Conservation (phyloP, 176 grass and related monocot species). For the Miscanthus lutarioriparius region DNA sequence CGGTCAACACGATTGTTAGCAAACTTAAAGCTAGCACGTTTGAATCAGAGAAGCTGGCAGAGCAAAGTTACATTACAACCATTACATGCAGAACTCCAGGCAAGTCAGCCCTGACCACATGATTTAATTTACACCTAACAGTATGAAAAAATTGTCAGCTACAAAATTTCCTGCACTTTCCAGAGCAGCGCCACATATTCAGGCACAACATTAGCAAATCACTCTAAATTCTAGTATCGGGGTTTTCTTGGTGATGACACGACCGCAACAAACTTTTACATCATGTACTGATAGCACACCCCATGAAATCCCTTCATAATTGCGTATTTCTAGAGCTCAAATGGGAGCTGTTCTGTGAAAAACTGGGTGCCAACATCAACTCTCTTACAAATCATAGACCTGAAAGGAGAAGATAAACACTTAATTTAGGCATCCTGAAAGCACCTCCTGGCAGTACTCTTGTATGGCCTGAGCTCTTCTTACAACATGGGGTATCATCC, state of each 20-base stretch:
- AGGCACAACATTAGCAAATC: slow-evolving; percentile 15
- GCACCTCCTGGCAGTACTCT: slow-evolving; percentile 34
- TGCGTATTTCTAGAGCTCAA: slow-evolving; percentile 44
- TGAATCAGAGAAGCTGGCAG: slow-evolving; percentile 31
- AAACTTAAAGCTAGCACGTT: neutral
- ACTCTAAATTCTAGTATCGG: slow-evolving; percentile 14
- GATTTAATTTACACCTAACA: neutral
- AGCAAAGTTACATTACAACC: slow-evolving; percentile 28
- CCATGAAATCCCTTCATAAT: slow-evolving; percentile 17
- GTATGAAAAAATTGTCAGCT: neutral
- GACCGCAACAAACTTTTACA: slow-evolving; percentile 42
- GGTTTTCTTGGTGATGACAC: slow-evolving; percentile 6
- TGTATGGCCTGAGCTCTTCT: slow-evolving; percentile 26
- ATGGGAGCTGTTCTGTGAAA: slow-evolving; percentile 41
- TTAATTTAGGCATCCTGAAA: slow-evolving; percentile 38
- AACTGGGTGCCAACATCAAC: slow-evolving; percentile 19
- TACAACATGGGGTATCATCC: slow-evolving; percentile 23
- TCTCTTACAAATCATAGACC: slow-evolving; percentile 49
- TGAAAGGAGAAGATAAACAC: slow-evolving; percentile 31
- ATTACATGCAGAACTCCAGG: slow-evolving; percentile 10
- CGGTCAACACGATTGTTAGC: neutral
- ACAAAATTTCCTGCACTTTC: slow-evolving; percentile 41
- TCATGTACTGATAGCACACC: slow-evolving; percentile 18
- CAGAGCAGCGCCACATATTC: neutral
- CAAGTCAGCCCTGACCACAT: neutral